Percentiles rank a stretch among this genome's conserved stretches.
Evolutionary conservation across 1,139 yeast genomes (phyloP).

Genomic region (Candida labiduridarum): DNA sequence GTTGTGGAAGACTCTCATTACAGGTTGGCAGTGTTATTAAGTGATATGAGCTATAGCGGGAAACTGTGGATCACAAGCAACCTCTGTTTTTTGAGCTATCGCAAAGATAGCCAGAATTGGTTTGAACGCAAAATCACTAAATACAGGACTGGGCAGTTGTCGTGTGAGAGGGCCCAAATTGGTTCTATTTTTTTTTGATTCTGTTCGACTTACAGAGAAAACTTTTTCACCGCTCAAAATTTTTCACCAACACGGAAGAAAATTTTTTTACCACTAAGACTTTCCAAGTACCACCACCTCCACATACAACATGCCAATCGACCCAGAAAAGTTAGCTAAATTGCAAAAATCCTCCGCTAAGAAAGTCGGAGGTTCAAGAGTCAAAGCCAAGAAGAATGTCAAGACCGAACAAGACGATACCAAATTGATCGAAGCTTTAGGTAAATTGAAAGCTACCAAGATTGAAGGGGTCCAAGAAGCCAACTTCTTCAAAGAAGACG

Average conservation of each 20-base stretch:
- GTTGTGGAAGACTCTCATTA: constrained; percentile 19
- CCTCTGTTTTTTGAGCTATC: background rate
- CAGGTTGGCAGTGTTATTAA: background rate
- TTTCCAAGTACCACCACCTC: background rate
- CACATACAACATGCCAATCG: constrained; percentile 63
- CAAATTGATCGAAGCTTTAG: constrained; percentile 87
- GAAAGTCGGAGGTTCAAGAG: constrained; percentile 91
- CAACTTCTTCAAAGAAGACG: constrained; percentile 96
- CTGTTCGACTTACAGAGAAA: background rate
- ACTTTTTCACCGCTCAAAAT: constrained; percentile 7
- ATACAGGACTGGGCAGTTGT: constrained; percentile 1
- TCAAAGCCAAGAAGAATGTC: constrained; percentile 69
- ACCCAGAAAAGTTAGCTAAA: constrained; percentile 85
- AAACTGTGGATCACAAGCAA: constrained; percentile 2
- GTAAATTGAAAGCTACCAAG: constrained; percentile 87
- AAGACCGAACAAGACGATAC: constrained; percentile 81
- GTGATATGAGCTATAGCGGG: background rate
- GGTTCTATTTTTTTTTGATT: background rate
- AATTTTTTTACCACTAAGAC: constrained; percentile 6
- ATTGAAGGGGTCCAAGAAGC: constrained; percentile 93
- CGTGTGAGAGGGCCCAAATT: constrained; percentile 1
- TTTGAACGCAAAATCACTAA: background rate
- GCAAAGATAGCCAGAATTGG: background rate
- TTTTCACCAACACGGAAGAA: constrained; percentile 9
- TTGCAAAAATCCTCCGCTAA: constrained; percentile 71